Evolutionary conservation across 345 rosid species (phyloP).

Genomic region (Citrus glauca): DNA sequence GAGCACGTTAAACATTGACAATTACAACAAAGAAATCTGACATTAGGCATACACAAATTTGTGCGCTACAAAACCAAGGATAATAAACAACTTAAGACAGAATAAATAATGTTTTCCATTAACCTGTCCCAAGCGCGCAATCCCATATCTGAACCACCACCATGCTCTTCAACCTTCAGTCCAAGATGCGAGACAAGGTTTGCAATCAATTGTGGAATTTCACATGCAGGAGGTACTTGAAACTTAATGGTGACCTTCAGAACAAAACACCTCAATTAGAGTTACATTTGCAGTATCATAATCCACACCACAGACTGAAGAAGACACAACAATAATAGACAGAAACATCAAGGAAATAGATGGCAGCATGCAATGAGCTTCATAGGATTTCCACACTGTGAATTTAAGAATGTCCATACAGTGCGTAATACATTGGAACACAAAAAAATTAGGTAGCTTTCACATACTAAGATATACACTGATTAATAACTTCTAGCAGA

Average conservation of each 20-base stretch:
- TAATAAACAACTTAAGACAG: not conserved
- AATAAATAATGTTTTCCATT: not conserved
- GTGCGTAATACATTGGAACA: not conserved
- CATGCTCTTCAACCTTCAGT: constrained; percentile 55
- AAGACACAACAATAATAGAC: not conserved
- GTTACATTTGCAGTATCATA: not conserved
- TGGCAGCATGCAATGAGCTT: not conserved
- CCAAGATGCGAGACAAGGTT: constrained; percentile 79
- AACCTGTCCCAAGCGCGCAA: constrained; percentile 96
- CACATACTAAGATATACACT: not conserved
- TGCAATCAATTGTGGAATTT: constrained; percentile 71
- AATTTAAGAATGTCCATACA: not conserved
- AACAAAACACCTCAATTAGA: constrained; percentile 10
- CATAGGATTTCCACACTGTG: not conserved
- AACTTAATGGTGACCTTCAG: constrained; percentile 72
- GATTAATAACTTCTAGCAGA: not conserved
- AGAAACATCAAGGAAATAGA: not conserved
- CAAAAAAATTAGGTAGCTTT: not conserved
- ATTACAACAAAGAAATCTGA: not conserved
- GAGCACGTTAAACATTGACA: not conserved
- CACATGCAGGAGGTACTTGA: constrained; percentile 72
- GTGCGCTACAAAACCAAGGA: not conserved
- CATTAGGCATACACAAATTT: not conserved
- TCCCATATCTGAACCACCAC: constrained; percentile 76
- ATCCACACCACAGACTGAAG: not conserved